A percentile compares a stretch with the other conserved stretches of the same genome.
Conservation (phyloP, 1,139 yeast genomes). For the Magnusiomyces magnusii region DNA sequence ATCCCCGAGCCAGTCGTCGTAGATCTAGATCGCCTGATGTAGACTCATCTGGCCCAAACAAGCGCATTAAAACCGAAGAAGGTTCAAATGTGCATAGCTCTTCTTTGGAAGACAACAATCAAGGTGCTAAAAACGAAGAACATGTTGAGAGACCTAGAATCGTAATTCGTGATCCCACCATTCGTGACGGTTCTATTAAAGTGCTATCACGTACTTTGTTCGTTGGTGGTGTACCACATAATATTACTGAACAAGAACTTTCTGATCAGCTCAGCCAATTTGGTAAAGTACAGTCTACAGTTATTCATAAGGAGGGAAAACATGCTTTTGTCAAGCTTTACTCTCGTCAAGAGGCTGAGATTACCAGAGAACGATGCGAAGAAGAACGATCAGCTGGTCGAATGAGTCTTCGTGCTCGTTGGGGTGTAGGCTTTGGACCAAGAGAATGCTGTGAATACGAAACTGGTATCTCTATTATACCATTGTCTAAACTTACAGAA, state of each 20-base stretch:
- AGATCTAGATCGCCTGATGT: conserved; percentile 52
- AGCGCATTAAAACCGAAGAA: conserved; percentile 35
- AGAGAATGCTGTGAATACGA: conserved; percentile 96
- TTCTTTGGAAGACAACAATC: neutral
- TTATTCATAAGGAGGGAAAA: conserved; percentile 77
- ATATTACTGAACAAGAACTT: conserved; percentile 69
- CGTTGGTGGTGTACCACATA: conserved; percentile 85
- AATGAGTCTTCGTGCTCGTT: conserved; percentile 64
- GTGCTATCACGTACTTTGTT: conserved; percentile 86
- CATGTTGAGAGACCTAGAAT: conserved; percentile 42
- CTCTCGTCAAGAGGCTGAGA: conserved; percentile 90
- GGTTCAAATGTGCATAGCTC: neutral
- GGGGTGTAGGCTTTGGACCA: conserved; percentile 99
- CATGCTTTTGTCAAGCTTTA: conserved; percentile 97
- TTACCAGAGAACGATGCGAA: conserved; percentile 44
- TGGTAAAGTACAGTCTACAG: conserved; percentile 92
- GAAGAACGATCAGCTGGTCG: conserved; percentile 47
- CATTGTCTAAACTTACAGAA: conserved; percentile 80
- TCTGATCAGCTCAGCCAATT: conserved; percentile 60
- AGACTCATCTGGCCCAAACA: conserved; percentile 16
- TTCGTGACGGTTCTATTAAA: conserved; percentile 76
- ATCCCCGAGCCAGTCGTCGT: conserved; percentile 33
- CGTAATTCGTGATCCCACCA: conserved; percentile 56
- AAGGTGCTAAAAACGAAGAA: neutral
- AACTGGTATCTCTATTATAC: conserved; percentile 81